Evolutionary conservation across 2,329 filamentous ascomycete species (phyloP), one percentile per base, ranked within the genome.

Genomic region (Trichoderma koningiopsis): DNA sequence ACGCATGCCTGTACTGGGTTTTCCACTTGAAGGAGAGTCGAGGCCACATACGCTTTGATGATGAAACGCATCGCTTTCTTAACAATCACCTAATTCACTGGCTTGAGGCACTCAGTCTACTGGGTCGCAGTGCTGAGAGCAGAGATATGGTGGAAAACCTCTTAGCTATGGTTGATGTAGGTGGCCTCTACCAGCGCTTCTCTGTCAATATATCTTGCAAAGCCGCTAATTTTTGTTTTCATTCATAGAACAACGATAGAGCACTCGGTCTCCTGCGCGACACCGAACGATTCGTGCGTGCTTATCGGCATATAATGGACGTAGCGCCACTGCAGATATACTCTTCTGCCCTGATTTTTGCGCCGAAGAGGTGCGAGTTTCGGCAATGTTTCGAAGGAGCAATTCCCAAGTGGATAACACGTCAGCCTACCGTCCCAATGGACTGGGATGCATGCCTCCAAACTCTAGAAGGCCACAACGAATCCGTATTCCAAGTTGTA

Each of bases 291-390:
- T 27, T 66, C 19, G 43, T 66, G 7, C 16, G 27, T 16, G 14
- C 13, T 7, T 22, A 62, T 47, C 16, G 27, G 2, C 24, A 53
- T 11, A 59, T 57, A 4, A 70, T 71, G 35, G 37, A 60, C 29
- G 31, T 19, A 2, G 29, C 40, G 14, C 70, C 70, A 8, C 60
- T 71, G 7, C 70, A 71, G 35, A 19, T 69, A 22, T 71, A 71
- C 49, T 66, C 56, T 16, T 70, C 70, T 2, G 65, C 35, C 6
- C 40, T 71, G 4, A 8, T 66, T 3, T 71, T 71, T 47, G 56
- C 68, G 2, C 70, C 70, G 19, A 24, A 62, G 24, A 62, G 35
- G 8, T 70, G 70, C 40, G 62, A 70, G 5, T 64, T 71, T 29
- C 43, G 24, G 31, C n/a, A 4, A 16, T 16, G 24, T 5, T 60